These are phyloP conservation scores for Dryas integrifolia DNA, from an alignment of 331 rosid species.

Conservation along the genomic window DNA sequence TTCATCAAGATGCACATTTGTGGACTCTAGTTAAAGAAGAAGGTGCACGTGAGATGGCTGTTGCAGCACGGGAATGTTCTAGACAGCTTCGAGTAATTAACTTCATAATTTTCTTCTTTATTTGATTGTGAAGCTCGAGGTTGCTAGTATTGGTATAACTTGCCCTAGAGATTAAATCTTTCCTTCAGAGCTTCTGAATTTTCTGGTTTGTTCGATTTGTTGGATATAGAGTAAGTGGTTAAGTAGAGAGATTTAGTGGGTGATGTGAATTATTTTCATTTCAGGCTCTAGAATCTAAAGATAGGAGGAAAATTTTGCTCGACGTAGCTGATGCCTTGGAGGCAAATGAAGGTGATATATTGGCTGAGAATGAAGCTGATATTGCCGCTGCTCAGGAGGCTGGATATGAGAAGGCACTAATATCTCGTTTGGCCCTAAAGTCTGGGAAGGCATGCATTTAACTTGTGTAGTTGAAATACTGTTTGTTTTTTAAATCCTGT, in stretches of 20 bases:
- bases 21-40: constrained; percentile 67
- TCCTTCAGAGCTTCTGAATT: neutral
- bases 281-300: constrained; percentile 53
- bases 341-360: constrained; percentile 51
- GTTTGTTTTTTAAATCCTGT: neutral
- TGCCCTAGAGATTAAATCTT: neutral
- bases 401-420: constrained; percentile 62
- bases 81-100: constrained; percentile 59
- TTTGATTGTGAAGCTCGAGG: neutral
- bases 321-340: constrained; percentile 69
- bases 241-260: neutral
- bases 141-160: neutral
- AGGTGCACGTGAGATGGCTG: constrained; percentile 75
- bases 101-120: neutral
- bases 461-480: neutral
- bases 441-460: constrained; percentile 57
- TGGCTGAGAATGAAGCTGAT: constrained; percentile 61
- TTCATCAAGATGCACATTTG: constrained; percentile 79
- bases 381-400: constrained; percentile 58
- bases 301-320: constrained; percentile 66
- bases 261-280: constrained; percentile 17
- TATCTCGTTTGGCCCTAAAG: constrained; percentile 62
- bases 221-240: neutral
- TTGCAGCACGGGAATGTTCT: constrained; percentile 68
- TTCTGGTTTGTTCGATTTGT: neutral